These are phyloP conservation scores for Dryas drummondii DNA, from an alignment of 306 rosid genomes.

Conservation along the genomic window DNA sequence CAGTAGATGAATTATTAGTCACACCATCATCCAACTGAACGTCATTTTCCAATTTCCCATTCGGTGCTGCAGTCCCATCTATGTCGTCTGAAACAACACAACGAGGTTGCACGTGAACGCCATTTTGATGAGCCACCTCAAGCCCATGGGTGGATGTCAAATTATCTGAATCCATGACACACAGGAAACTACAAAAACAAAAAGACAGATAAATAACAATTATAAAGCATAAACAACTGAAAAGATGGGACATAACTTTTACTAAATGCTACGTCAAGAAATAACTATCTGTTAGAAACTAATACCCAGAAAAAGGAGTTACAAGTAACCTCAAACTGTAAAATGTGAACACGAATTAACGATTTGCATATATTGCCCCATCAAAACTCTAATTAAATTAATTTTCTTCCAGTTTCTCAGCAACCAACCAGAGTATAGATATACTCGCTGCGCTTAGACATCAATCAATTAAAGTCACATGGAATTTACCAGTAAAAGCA, in stretches of 20 bases:
- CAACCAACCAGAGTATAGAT: conserved; percentile 20
- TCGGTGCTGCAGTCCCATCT: conserved; percentile 32
- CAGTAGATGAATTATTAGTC: conserved; percentile 35
- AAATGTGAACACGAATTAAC: background rate
- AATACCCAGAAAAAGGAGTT: background rate
- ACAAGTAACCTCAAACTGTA: background rate
- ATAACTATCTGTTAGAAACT: background rate
- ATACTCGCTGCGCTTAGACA: conserved; percentile 10
- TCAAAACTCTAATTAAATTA: conserved; percentile 13
- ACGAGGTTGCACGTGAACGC: conserved; percentile 37
- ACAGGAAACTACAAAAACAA: conserved; percentile 40
- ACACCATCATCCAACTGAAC: conserved; percentile 39
- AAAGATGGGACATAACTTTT: background rate
- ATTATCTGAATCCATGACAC: conserved; percentile 63
- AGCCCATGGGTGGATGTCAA: conserved; percentile 46
- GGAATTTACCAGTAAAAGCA: background rate
- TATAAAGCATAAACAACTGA: background rate
- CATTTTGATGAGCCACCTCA: conserved; percentile 58
- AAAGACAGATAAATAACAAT: background rate
- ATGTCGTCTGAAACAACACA: conserved; percentile 34
- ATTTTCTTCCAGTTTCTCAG: conserved; percentile 25
- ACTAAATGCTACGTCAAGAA: conserved; percentile 2
- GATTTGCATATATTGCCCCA: background rate
- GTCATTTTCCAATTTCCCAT: conserved; percentile 43
- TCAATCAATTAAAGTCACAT: conserved; percentile 12